Conservation (phyloP, 75 land plant species). For the Sequoiadendron giganteum region DNA sequence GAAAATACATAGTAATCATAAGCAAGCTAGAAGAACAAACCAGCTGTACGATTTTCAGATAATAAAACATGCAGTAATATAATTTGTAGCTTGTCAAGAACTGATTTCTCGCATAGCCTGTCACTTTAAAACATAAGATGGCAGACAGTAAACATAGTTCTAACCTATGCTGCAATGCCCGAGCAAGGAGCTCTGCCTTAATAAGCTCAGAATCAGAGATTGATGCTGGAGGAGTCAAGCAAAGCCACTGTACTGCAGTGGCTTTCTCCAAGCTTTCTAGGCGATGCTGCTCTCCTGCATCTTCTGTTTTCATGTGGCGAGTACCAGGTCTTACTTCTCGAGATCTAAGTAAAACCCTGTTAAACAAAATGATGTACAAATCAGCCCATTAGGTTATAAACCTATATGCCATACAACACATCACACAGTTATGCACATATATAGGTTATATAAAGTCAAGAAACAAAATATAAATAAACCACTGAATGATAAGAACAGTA, state of each 20-base stretch:
- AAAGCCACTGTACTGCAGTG: slow-evolving; percentile 91
- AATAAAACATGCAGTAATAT: neutral
- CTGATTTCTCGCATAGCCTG: neutral
- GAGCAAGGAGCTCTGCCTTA: slow-evolving; percentile 70
- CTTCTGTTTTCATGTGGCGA: slow-evolving; percentile 38
- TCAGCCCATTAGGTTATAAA: neutral
- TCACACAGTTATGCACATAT: neutral
- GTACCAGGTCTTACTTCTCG: slow-evolving; percentile 55
- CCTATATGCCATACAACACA: neutral
- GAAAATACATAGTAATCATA: neutral
- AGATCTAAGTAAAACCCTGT: slow-evolving; percentile 82
- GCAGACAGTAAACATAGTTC: neutral
- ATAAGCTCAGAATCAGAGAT: slow-evolving; percentile 52
- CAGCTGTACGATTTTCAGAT: neutral
- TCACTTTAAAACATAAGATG: neutral
- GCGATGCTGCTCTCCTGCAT: slow-evolving; percentile 63
- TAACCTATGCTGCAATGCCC: slow-evolving; percentile 83
- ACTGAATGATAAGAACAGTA: neutral
- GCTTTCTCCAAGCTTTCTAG: slow-evolving; percentile 80
- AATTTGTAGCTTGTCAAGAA: neutral
- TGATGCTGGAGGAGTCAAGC: slow-evolving; percentile 87
- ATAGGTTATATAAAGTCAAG: neutral
- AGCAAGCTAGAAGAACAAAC: neutral
- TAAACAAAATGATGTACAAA: neutral
- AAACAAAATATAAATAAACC: neutral